Evolutionary conservation across 495 filamentous ascomycete species (phyloP).

Genomic region (Hypoxylon subgilvum): DNA sequence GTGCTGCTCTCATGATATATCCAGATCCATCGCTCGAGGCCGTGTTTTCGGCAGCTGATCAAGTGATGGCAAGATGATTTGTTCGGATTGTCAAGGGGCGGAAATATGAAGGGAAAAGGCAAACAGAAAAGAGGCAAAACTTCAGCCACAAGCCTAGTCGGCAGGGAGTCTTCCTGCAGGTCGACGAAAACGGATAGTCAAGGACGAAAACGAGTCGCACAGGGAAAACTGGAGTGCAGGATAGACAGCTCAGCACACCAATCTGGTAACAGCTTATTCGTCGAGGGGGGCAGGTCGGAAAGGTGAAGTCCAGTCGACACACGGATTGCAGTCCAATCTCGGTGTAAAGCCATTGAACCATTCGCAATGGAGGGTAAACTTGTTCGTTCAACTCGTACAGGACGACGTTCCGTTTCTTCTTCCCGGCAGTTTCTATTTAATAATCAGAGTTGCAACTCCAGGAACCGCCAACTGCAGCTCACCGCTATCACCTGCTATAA

Average conservation of each 20-base stretch:
- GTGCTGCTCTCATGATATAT: constrained; percentile 30
- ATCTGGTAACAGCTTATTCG: constrained; percentile 17
- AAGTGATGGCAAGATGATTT: constrained; percentile 32
- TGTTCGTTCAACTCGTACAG: not conserved
- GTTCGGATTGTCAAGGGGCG: constrained; percentile 4
- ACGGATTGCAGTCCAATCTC: constrained; percentile 5
- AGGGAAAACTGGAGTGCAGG: constrained; percentile 37
- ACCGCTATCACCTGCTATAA: constrained; percentile 37
- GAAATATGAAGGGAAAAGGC: constrained; percentile 8
- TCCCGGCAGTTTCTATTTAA: constrained; percentile 28
- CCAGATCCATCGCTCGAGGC: constrained; percentile 25
- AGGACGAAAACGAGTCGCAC: constrained; percentile 34
- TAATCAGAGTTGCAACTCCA: constrained; percentile 22
- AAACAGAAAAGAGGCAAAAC: constrained; percentile 33
- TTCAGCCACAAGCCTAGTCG: constrained; percentile 26
- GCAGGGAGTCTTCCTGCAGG: constrained; percentile 33
- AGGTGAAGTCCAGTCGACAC: constrained; percentile 2
- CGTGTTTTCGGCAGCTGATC: constrained; percentile 38
- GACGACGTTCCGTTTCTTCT: constrained; percentile 15
- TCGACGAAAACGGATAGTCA: constrained; percentile 39
- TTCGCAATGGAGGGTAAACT: constrained; percentile 21
- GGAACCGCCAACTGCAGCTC: constrained; percentile 12
- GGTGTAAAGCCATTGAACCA: constrained; percentile 3
- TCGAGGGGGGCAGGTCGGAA: constrained; percentile 26
- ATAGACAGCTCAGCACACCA: constrained; percentile 40